Evolutionary conservation across 257 asterid genomes (phyloP).

Genomic region (Agastache rugosa): DNA sequence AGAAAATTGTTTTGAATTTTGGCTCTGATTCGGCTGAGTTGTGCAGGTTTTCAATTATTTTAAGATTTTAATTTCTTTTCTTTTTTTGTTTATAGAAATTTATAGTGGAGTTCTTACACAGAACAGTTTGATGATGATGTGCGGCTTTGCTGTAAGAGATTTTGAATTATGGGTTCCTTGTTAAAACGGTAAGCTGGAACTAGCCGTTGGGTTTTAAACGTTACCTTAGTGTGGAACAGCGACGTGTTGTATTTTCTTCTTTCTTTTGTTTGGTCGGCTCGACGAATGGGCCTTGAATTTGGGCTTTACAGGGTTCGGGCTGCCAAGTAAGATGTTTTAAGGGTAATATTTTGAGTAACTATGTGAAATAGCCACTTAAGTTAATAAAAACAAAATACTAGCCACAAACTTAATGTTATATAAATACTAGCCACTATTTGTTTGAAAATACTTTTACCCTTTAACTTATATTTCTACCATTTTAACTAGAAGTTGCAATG

Average conservation of each 20-base stretch:
- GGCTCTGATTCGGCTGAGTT: neutral
- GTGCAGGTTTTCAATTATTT: neutral
- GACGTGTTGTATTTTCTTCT: constrained; percentile 14
- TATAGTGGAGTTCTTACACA: constrained; percentile 35
- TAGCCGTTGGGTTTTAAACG: constrained; percentile 71
- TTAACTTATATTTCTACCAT: too few species aligned
- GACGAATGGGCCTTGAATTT: neutral
- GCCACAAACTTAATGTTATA: too few species aligned
- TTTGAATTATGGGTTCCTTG: constrained; percentile 36
- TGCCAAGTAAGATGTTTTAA: too few species aligned
- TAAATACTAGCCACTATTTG: too few species aligned
- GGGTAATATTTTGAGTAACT: too few species aligned
- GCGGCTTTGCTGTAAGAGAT: constrained; percentile 37
- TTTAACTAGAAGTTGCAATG: too few species aligned
- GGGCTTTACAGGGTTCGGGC: neutral
- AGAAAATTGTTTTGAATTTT: neutral
- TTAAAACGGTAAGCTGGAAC: constrained; percentile 53
- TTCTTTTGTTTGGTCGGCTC: neutral
- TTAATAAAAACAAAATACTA: too few species aligned
- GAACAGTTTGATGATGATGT: constrained; percentile 20
- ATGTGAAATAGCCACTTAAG: too few species aligned
- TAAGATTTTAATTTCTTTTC: neutral
- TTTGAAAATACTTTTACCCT: too few species aligned
- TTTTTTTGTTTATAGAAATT: constrained; percentile 7
- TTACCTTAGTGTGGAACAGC: constrained; percentile 38